Base-by-base conservation (phyloP, 306 rosid genomes). In the Herpetospermum pedunculosum region DNA sequence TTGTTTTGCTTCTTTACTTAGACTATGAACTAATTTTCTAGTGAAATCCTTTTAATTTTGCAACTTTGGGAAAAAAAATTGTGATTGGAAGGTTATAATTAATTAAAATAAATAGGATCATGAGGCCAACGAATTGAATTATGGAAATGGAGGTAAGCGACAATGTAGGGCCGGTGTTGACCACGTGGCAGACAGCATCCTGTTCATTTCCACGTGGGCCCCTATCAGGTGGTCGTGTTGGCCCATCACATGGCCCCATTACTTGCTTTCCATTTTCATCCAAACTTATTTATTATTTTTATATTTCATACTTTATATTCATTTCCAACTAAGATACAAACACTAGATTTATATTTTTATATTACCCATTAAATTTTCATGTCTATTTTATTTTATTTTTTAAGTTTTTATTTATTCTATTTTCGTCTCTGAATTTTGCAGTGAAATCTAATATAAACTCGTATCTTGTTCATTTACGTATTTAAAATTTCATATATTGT, bases 101-200 rank as follows among this genome's bases (percentile, higher is more conserved):
- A 41, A 67, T 23, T n/a, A 41, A 67, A 37, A 38, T 11, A 13
- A 67, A 38, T 19, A 38, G 50, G 18, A 6, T 30, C 28, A n/a
- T n/a, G 46, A 60, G 12, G 43, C 0, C 69, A 60, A 60, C 15
- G n/a, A 62, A 62, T 67, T 41, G 76, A 49, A 72, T 30, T 35
- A 72, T 30, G 40, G 63, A 72, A 72, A 13, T 14, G 72, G 47
- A 70, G 72, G 73, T 60, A 69, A 38, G 93, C 97, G 87, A 83
- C 87, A 85, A 80, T 79, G 89, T 85, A 85, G 98, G 90, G 75
- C 83, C 87, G 83, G 30, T 90, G 96, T 85, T 89, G 82, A 82
- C 85, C 93, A 90, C 97, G 96, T 93, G 93, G 96, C 89, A 85
- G 96, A 89, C 98, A 90, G 81, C 86, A 74, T 81, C 73, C 76